Percentiles rank a stretch among this genome's conserved stretches.
phyloP scores from a whole-genome alignment of 306 rosid species.

The Lathyrus oleraceus region DNA sequence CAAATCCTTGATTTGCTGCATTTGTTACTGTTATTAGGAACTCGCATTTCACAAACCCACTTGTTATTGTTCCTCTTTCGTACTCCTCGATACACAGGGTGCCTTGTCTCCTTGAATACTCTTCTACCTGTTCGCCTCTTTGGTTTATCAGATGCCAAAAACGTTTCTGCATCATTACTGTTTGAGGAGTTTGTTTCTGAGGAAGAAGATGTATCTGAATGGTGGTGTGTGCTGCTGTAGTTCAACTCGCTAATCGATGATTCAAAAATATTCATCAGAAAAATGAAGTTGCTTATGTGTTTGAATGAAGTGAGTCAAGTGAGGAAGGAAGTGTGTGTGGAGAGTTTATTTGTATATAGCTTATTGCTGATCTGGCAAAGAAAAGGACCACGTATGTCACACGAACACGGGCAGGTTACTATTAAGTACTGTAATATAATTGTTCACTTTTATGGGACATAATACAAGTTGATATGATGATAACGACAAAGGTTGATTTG shows the following conservation, averaged over 20 bases:
- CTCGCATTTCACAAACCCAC: conserved; percentile 89
- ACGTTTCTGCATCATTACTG: conserved; percentile 33
- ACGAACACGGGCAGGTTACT: neutral
- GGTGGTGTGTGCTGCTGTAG: neutral
- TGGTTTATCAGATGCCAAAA: conserved; percentile 58
- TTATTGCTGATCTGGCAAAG: neutral
- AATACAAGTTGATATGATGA: no score
- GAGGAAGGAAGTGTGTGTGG: neutral
- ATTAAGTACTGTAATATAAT: no score
- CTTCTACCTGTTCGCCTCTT: conserved; percentile 73
- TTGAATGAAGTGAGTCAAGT: neutral
- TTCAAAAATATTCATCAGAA: neutral
- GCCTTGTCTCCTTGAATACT: conserved; percentile 75
- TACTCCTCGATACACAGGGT: conserved; percentile 80
- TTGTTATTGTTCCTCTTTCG: conserved; percentile 65
- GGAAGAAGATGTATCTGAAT: neutral
- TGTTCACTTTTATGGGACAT: no score
- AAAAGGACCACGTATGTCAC: neutral
- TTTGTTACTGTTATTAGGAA: conserved; percentile 55
- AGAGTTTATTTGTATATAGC: neutral
- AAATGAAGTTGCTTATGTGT: neutral
- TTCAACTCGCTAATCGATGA: neutral
- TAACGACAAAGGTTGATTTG: no score
- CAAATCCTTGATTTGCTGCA: conserved; percentile 48
- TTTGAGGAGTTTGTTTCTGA: neutral